phyloP scores from a whole-genome alignment of 495 filamentous ascomycete genomes.

The Penicillium arizonense region DNA sequence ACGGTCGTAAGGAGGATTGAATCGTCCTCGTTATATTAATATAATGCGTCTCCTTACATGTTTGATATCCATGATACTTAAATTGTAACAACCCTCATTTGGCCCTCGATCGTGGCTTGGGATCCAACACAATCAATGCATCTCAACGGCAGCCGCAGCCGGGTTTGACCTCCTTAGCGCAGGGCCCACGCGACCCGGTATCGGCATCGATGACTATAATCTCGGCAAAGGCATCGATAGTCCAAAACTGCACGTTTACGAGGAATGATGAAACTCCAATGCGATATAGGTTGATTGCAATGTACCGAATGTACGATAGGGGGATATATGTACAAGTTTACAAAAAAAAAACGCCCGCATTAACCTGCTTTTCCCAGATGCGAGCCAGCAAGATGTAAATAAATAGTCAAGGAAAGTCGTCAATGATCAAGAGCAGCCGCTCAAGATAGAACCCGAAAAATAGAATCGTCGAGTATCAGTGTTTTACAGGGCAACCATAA shows the following conservation, averaged over 20 bases:
- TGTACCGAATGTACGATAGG: background rate
- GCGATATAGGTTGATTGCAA: background rate
- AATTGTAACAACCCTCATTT: too few species aligned
- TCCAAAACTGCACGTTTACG: background rate
- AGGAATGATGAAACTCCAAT: background rate
- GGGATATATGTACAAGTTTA: conserved; percentile 7
- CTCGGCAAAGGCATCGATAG: too few species aligned
- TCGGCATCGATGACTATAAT: too few species aligned
- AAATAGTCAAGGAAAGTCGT: conserved; percentile 17
- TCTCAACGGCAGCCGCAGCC: too few species aligned
- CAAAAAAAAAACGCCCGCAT: conserved; percentile 7
- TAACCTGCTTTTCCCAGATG: background rate
- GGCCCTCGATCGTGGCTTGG: too few species aligned
- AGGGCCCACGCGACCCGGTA: too few species aligned
- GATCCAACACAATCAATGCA: too few species aligned
- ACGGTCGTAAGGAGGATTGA: conserved; percentile 1
- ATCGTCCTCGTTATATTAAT: background rate
- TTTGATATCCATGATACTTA: too few species aligned
- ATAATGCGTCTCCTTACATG: too few species aligned
- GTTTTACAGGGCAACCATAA: conserved; percentile 39
- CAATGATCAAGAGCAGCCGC: background rate
- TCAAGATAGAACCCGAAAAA: too few species aligned
- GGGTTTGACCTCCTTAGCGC: too few species aligned
- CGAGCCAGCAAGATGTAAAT: background rate
- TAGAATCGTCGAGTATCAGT: background rate